A percentile compares a stretch with the other conserved stretches of the same genome.
These are phyloP conservation scores for Saccharomycopsis oosterbeekiorum DNA, from an alignment of 805 yeast species.

Conservation along the genomic window DNA sequence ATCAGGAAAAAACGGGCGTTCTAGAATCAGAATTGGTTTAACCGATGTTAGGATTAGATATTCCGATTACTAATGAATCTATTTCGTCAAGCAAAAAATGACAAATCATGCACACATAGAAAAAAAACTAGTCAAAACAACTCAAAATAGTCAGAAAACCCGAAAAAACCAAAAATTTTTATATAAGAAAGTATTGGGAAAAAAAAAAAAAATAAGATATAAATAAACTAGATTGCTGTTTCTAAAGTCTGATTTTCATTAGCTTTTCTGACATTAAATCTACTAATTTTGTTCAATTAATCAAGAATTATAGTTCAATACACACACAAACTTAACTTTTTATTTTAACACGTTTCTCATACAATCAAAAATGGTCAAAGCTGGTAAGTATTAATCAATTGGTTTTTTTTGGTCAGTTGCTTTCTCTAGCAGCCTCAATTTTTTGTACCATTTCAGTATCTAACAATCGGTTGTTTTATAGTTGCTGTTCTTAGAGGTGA, in stretches of 20 bases:
- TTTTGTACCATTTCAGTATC: too few relatives aligned
- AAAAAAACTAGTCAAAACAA: not conserved
- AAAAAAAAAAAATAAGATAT: not conserved
- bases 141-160: not conserved
- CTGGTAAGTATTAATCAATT: conserved; percentile 21
- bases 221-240: not conserved
- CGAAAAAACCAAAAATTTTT: not conserved
- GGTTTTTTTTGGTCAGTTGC: not conserved
- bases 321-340: not conserved
- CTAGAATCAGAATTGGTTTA: not conserved
- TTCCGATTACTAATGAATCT: not conserved
- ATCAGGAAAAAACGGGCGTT: not conserved
- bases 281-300: not conserved
- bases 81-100: not conserved
- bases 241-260: not conserved
- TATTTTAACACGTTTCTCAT: not conserved
- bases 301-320: not conserved
- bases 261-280: not conserved
- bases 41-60: not conserved
- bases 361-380: conserved; percentile 23
- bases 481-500: conserved; percentile 98
- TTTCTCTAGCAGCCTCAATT: too few relatives aligned
- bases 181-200: not conserved
- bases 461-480: conserved; percentile 18
- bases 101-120: not conserved